Conservation (phyloP, 768 basidiomycete genomes). For the Tricholoma saponaceum region DNA sequence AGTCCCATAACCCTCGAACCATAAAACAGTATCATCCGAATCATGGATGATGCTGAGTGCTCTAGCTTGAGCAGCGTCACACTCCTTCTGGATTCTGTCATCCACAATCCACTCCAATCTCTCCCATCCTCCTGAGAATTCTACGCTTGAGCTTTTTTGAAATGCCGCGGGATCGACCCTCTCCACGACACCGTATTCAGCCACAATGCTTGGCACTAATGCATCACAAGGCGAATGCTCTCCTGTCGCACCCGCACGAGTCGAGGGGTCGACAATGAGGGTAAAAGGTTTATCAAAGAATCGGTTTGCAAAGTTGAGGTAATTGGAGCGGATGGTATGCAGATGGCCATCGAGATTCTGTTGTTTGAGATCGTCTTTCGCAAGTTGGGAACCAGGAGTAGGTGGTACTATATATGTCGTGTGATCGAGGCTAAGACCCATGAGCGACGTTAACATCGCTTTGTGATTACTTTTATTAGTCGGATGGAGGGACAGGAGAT, state of each 20-base stretch:
- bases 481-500: slow-evolving; percentile 64
- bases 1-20: slow-evolving; percentile 78
- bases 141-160: slow-evolving; percentile 8
- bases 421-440: slow-evolving; percentile 80
- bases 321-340: slow-evolving; percentile 62
- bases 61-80: slow-evolving; percentile 50
- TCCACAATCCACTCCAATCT: slow-evolving; percentile 76
- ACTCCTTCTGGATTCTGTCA: slow-evolving; percentile 50
- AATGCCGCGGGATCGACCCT: slow-evolving; percentile 54
- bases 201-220: slow-evolving; percentile 81
- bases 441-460: slow-evolving; percentile 67
- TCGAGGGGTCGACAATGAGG: slow-evolving; percentile 79
- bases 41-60: slow-evolving; percentile 61
- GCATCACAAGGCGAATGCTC: slow-evolving; percentile 93
- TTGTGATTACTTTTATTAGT: slow-evolving; percentile 57
- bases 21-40: slow-evolving; percentile 81
- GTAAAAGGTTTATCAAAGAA: slow-evolving; percentile 90
- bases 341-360: slow-evolving; percentile 65
- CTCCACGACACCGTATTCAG: slow-evolving; percentile 76
- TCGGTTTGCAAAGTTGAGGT: slow-evolving; percentile 63
- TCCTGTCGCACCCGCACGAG: slow-evolving; percentile 81
- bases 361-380: slow-evolving; percentile 31
- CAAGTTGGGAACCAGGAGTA: slow-evolving; percentile 13
- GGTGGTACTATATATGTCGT: slow-evolving; percentile 47
- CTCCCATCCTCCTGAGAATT: slow-evolving; percentile 40